A percentile compares a stretch with the other conserved stretches of the same genome.
These are phyloP conservation scores for Leucaena leucocephala DNA, from an alignment of 306 rosid genomes.

Conservation along the genomic window DNA sequence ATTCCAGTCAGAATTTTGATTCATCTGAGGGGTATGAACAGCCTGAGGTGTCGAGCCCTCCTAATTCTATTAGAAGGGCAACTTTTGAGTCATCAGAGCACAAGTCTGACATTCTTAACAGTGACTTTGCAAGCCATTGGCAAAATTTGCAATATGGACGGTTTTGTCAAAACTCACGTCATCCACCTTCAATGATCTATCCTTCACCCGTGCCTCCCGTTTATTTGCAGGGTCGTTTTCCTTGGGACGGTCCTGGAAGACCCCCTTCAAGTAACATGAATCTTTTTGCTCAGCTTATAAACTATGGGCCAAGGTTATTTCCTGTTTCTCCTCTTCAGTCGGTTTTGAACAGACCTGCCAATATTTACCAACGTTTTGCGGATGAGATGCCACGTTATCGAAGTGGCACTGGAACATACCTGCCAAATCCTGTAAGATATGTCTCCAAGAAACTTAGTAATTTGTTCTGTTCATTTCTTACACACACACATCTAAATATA, in stretches of 20 bases:
- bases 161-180: slow-evolving; percentile 55
- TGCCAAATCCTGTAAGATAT: slow-evolving; percentile 80
- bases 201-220: slow-evolving; percentile 65
- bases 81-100: slow-evolving; percentile 47
- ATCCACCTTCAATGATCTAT: slow-evolving; percentile 45
- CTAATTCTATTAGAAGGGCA: slow-evolving; percentile 43
- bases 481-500: background rate
- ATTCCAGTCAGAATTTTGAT: slow-evolving; percentile 59
- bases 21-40: slow-evolving; percentile 51
- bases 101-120: slow-evolving; percentile 65
- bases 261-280: slow-evolving; percentile 66
- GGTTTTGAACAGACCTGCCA: slow-evolving; percentile 62
- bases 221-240: slow-evolving; percentile 65
- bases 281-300: slow-evolving; percentile 50
- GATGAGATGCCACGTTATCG: slow-evolving; percentile 74
- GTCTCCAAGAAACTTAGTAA: background rate
- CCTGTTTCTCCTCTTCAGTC: slow-evolving; percentile 67
- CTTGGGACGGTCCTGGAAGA: slow-evolving; percentile 86
- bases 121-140: slow-evolving; percentile 72
- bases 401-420: slow-evolving; percentile 84
- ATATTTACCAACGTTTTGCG: slow-evolving; percentile 55
- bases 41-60: slow-evolving; percentile 47
- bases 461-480: slow-evolving; percentile 10
- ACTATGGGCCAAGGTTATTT: slow-evolving; percentile 61
- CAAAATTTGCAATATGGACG: slow-evolving; percentile 70